These are phyloP conservation scores for Spiraea crenata DNA, from an alignment of 331 rosid species.

Conservation along the genomic window DNA sequence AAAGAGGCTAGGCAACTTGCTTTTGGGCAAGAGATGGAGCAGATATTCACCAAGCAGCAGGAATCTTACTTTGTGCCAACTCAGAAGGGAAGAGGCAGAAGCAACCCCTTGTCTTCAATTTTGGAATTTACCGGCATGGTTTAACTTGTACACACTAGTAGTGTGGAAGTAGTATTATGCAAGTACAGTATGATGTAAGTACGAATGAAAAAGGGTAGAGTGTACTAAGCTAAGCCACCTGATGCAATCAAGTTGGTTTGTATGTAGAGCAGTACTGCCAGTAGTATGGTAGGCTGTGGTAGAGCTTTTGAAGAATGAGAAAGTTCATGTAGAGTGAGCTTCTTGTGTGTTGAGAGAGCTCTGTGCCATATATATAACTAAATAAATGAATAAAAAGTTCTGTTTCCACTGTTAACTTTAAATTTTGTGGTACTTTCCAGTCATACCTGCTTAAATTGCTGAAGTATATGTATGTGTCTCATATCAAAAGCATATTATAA, in stretches of 20 bases:
- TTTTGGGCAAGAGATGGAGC: constrained; percentile 46
- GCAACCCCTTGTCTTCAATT: background rate
- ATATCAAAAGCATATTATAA: no score
- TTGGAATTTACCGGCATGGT: background rate
- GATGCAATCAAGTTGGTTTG: background rate
- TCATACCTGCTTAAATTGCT: no score
- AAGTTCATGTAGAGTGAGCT: background rate
- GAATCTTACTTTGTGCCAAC: constrained; percentile 45
- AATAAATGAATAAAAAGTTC: background rate
- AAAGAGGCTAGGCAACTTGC: constrained; percentile 43
- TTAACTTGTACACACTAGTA: background rate
- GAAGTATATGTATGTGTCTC: no score
- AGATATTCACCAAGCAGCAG: constrained; percentile 34
- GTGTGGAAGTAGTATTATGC: no score
- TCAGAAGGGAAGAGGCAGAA: background rate
- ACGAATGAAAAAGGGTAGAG: background rate
- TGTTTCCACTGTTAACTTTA: no score
- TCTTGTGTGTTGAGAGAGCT: background rate
- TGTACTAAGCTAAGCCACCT: background rate
- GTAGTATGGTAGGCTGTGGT: background rate
- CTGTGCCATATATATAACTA: background rate
- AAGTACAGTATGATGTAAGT: no score
- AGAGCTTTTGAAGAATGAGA: background rate
- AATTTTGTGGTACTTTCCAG: no score
- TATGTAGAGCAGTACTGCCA: background rate